These are phyloP conservation scores for Mycena polygramma DNA, from an alignment of 768 basidiomycete genomes.

Conservation along the genomic window DNA sequence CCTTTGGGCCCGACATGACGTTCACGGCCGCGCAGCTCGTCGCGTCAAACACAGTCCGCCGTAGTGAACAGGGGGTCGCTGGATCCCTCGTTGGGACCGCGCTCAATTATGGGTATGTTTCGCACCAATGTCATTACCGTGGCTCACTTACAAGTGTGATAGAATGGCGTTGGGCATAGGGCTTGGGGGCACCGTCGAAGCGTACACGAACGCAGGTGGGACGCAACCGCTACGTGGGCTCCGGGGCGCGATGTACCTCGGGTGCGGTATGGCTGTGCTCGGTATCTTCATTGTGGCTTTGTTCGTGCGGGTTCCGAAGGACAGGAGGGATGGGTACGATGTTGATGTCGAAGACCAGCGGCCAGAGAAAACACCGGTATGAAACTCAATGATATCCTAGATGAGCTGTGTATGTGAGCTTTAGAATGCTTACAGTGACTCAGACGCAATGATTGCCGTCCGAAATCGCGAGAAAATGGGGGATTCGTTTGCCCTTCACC, in stretches of 20 bases:
- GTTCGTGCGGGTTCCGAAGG: conserved; percentile 15
- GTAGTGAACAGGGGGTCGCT: conserved; percentile 23
- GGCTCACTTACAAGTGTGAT: not conserved
- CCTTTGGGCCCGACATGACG: conserved; percentile 21
- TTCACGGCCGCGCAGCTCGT: conserved; percentile 21
- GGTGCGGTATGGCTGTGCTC: conserved; percentile 11
- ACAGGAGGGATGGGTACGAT: conserved; percentile 22
- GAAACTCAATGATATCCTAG: not conserved
- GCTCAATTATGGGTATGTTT: conserved; percentile 20
- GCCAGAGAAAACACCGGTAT: conserved; percentile 2
- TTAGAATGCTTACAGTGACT: too few species aligned
- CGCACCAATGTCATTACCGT: not conserved
- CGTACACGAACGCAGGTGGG: conserved; percentile 16
- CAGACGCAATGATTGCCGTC: too few species aligned
- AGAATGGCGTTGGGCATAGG: conserved; percentile 25
- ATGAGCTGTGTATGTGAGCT: too few species aligned
- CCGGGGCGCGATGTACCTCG: conserved; percentile 22
- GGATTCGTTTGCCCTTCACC: too few species aligned
- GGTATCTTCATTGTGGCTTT: conserved; percentile 7
- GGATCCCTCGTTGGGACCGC: conserved; percentile 21
- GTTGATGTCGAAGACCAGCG: not conserved
- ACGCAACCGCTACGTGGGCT: conserved; percentile 4
- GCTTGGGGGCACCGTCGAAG: conserved; percentile 18
- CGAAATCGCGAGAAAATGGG: too few species aligned
- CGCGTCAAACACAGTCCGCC: conserved; percentile 4